A percentile compares a stretch with the other conserved stretches of the same genome.
phyloP scores from a whole-genome alignment of 1,139 yeast genomes.

The Debaryomyces subglobosus region DNA sequence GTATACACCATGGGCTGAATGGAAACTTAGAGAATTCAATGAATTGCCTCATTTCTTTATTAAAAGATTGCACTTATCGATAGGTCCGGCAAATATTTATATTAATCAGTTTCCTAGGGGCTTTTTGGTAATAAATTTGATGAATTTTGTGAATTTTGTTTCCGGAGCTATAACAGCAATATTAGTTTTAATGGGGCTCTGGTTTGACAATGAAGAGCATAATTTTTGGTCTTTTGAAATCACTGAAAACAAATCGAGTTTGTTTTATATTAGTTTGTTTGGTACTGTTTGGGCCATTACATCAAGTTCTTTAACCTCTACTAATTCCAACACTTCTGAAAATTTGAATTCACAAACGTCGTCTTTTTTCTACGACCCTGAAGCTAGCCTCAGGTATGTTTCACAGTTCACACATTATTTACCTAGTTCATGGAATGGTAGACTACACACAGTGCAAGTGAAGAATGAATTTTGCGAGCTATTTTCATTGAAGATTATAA shows the following conservation, averaged over 20 bases:
- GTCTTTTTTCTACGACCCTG: constrained; percentile 78
- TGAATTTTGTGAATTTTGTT: constrained; percentile 71
- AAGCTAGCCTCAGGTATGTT: constrained; percentile 74
- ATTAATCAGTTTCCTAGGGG: constrained; percentile 93
- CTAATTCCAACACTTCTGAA: constrained; percentile 42
- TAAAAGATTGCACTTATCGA: constrained; percentile 74
- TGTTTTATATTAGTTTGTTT: constrained; percentile 84
- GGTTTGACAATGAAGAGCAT: constrained; percentile 77
- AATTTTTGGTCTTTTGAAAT: constrained; percentile 88
- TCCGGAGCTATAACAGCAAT: constrained; percentile 91
- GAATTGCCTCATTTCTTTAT: constrained; percentile 89
- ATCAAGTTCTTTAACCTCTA: constrained; percentile 24
- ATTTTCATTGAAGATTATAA: constrained; percentile 71
- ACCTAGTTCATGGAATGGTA: constrained; percentile 85
- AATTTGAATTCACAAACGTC: constrained; percentile 44
- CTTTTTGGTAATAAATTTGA: constrained; percentile 52
- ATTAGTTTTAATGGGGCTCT: constrained; percentile 76
- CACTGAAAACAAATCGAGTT: constrained; percentile 74
- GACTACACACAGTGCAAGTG: constrained; percentile 79
- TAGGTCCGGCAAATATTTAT: constrained; percentile 78
- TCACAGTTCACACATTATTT: constrained; percentile 88
- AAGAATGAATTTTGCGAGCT: constrained; percentile 79
- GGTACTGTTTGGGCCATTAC: constrained; percentile 84
- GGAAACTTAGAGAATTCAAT: constrained; percentile 93
- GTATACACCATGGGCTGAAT: constrained; percentile 91